phyloP scores from a whole-genome alignment of 345 rosid genomes.

The Euphorbia lathyris region DNA sequence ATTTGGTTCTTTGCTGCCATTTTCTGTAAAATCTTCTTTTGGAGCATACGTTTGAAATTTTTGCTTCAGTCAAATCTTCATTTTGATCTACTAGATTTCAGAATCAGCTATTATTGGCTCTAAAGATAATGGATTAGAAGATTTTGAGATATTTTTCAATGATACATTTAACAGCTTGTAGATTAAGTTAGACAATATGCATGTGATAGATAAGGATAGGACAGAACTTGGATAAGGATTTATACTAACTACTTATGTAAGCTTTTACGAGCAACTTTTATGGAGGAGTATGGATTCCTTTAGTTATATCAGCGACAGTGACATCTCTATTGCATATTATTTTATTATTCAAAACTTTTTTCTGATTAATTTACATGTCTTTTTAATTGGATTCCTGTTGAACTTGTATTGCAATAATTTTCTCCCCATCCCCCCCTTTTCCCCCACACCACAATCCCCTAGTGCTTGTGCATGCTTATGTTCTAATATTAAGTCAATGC shows the following conservation, averaged over 20 bases:
- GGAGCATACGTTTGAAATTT: not conserved
- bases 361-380: not conserved
- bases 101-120: not conserved
- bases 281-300: not conserved
- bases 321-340: not conserved
- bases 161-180: not conserved
- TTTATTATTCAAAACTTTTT: not conserved
- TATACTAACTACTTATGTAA: not conserved
- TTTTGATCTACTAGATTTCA: not conserved
- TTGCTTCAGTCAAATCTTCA: not conserved
- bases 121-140: not conserved
- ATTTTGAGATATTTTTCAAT: not conserved
- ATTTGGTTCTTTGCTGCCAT: not conserved
- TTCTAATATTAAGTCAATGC: constrained; percentile 9
- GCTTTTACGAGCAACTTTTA: not conserved
- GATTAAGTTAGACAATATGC: not conserved
- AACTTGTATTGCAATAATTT: not conserved
- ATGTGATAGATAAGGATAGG: not conserved
- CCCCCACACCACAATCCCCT: not conserved
- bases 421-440: not conserved
- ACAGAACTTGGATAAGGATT: not conserved
- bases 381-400: not conserved
- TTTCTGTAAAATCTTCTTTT: not conserved
- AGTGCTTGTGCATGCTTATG: not conserved
- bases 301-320: not conserved